A percentile compares a stretch with the other conserved stretches of the same genome.
These are phyloP conservation scores for Mycena indigotica DNA, from an alignment of 768 basidiomycete genomes.

Conservation along the genomic window DNA sequence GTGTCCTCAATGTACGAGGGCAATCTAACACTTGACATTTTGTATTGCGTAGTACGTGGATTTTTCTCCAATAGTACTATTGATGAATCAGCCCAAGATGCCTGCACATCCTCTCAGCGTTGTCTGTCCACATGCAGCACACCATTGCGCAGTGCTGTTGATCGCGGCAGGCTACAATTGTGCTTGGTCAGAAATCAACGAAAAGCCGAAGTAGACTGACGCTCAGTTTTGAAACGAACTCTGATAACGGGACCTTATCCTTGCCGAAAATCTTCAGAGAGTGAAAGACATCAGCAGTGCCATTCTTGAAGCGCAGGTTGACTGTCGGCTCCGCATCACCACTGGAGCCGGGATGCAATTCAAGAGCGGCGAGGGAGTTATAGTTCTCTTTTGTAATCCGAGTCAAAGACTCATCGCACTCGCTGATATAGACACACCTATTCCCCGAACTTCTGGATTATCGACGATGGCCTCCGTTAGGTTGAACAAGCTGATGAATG, in stretches of 20 bases:
- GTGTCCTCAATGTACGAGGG: background rate
- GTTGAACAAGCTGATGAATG: conserved; percentile 59
- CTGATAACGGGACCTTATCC: conserved; percentile 39
- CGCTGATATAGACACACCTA: conserved; percentile 36
- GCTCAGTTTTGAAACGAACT: conserved; percentile 39
- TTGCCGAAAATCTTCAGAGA: conserved; percentile 37
- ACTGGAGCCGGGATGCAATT: conserved; percentile 36
- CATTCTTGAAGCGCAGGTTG: conserved; percentile 55
- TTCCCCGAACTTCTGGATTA: conserved; percentile 44
- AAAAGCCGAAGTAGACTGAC: conserved; percentile 29
- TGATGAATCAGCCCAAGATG: background rate
- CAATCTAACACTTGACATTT: background rate
- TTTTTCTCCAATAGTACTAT: background rate
- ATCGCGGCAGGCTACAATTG: conserved; percentile 37
- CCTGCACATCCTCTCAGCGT: conserved; percentile 42
- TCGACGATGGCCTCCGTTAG: conserved; percentile 48
- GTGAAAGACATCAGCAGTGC: conserved; percentile 40
- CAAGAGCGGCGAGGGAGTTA: conserved; percentile 45
- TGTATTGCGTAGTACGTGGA: too few species aligned
- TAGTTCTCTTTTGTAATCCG: conserved; percentile 36
- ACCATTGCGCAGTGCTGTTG: conserved; percentile 49
- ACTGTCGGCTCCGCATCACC: conserved; percentile 37
- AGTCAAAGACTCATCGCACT: too few species aligned
- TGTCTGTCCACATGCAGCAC: conserved; percentile 44
- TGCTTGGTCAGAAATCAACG: background rate